These are phyloP conservation scores for Zymoseptoria pseudotritici DNA, from an alignment of 2,329 filamentous ascomycete genomes.

Conservation along the genomic window DNA sequence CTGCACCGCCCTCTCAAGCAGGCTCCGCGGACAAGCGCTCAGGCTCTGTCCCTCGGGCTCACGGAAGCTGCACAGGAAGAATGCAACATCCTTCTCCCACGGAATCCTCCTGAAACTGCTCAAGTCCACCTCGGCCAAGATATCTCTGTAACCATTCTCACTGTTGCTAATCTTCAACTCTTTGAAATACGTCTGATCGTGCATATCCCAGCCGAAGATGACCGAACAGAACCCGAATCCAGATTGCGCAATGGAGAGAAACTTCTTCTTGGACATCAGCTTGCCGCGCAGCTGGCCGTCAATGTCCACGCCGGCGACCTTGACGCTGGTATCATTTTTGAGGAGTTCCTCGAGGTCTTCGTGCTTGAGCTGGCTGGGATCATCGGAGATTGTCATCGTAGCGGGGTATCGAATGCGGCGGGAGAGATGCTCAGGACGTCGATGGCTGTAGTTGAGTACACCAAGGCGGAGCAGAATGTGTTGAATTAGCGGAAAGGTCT, in stretches of 20 bases:
- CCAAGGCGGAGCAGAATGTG: background rate
- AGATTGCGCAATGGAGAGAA: constrained; percentile 68
- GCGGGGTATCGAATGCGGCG: background rate
- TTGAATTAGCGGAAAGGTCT: constrained; percentile 3
- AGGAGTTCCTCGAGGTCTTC: constrained; percentile 61
- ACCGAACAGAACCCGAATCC: constrained; percentile 94
- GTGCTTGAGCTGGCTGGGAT: constrained; percentile 46
- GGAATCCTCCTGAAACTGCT: constrained; percentile 73
- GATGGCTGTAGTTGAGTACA: constrained; percentile 3
- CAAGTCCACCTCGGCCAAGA: constrained; percentile 75
- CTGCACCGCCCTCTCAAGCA: constrained; percentile 60
- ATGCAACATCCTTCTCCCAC: constrained; percentile 80
- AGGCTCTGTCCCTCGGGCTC: constrained; percentile 69
- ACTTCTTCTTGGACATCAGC: constrained; percentile 87
- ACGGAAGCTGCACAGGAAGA: constrained; percentile 76
- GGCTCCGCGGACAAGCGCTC: constrained; percentile 69
- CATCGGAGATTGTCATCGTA: constrained; percentile 30
- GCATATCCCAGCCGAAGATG: constrained; percentile 96
- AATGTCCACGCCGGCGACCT: constrained; percentile 79
- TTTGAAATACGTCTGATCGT: constrained; percentile 79
- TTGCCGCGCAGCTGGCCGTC: constrained; percentile 85
- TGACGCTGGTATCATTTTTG: constrained; percentile 67
- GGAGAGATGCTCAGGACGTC: background rate
- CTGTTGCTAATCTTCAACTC: constrained; percentile 85
- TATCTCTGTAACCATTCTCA: constrained; percentile 80